A percentile compares a stretch with the other conserved stretches of the same genome.
phyloP scores from a whole-genome alignment of 306 rosid species.

The Elaeagnus macrophylla region DNA sequence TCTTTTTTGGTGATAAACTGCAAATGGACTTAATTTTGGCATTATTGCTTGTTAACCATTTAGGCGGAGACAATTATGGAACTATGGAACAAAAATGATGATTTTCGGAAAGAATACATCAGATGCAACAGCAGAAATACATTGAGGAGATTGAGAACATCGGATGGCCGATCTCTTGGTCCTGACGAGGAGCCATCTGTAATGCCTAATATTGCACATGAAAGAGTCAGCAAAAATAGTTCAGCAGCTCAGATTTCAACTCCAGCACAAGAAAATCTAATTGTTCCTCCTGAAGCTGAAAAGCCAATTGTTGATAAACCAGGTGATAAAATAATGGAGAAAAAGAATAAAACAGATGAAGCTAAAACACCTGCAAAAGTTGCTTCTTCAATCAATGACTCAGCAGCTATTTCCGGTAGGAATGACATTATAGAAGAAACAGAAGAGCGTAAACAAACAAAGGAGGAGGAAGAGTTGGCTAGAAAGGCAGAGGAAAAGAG shows the following conservation, averaged over 20 bases:
- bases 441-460: conserved; percentile 38
- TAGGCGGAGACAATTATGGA: conserved; percentile 62
- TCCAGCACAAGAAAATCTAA: conserved; percentile 34
- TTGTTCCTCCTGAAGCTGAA: conserved; percentile 26
- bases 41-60: conserved; percentile 18
- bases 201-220: conserved; percentile 28
- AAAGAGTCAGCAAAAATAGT: conserved; percentile 31
- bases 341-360: conserved; percentile 28
- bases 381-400: conserved; percentile 24
- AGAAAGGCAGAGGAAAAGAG: conserved; percentile 53
- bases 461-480: conserved; percentile 63
- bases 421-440: conserved; percentile 36
- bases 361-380: conserved; percentile 32
- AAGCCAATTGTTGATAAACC: conserved; percentile 30
- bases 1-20: neutral
- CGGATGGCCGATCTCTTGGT: conserved; percentile 69
- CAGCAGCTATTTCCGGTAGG: conserved; percentile 26
- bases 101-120: conserved; percentile 57
- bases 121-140: conserved; percentile 77
- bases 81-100: conserved; percentile 52
- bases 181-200: conserved; percentile 78
- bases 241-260: conserved; percentile 22
- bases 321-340: conserved; percentile 24
- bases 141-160: conserved; percentile 64
- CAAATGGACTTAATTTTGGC: neutral